Conservation (phyloP, 1,284 basidiomycete species). For the Tylopilus sp. region DNA sequence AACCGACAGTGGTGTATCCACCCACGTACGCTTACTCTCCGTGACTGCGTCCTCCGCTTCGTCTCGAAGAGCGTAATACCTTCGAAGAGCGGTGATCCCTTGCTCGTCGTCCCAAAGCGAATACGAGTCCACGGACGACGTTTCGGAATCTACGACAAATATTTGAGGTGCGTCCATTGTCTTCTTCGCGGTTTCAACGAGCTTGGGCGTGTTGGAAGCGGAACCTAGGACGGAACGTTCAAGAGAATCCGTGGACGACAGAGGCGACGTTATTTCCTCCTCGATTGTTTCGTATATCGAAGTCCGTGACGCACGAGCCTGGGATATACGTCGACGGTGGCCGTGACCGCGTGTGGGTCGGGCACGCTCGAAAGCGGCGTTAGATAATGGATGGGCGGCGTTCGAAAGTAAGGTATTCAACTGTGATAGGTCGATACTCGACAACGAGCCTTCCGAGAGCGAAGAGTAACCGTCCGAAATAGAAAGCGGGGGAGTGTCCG, state of each 20-base stretch:
- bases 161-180: constrained; percentile 41
- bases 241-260: constrained; percentile 34
- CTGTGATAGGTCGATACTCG: constrained; percentile 69
- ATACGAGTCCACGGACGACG: constrained; percentile 45
- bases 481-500: constrained; percentile 69
- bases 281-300: constrained; percentile 79
- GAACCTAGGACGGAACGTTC: constrained; percentile 4
- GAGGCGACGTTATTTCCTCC: constrained; percentile 56
- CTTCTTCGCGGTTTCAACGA: constrained; percentile 32
- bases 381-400: constrained; percentile 37
- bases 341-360: constrained; percentile 59
- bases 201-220: constrained; percentile 19
- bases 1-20: constrained; percentile 70
- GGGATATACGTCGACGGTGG: constrained; percentile 67
- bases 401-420: constrained; percentile 58
- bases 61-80: constrained; percentile 65
- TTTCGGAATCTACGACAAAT: constrained; percentile 58
- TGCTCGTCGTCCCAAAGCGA: constrained; percentile 61
- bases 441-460: constrained; percentile 67
- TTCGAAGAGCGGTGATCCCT: constrained; percentile 58
- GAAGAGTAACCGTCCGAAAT: constrained; percentile 61
- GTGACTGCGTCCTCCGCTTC: constrained; percentile 66
- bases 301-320: constrained; percentile 57
- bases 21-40: constrained; percentile 65
- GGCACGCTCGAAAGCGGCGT: constrained; percentile 36